Base-by-base conservation (phyloP, 1,284 basidiomycete genomes). In the Tylopilus sp. region DNA sequence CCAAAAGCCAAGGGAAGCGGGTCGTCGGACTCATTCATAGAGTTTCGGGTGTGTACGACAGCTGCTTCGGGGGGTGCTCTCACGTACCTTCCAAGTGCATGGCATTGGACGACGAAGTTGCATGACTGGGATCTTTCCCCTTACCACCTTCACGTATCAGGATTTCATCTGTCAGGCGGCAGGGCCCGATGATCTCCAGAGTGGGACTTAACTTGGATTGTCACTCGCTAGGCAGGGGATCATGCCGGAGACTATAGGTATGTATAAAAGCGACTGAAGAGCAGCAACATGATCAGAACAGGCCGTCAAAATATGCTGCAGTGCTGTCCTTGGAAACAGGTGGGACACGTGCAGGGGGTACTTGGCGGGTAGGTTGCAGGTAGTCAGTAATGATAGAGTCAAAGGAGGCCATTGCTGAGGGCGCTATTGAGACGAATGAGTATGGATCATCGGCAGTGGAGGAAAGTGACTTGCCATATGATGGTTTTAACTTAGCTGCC, bases 321-420 rank as follows among this genome's bases (percentile, higher is more conserved):
- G 66, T 55, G 44, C 58, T 59, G 52, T 64, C 63, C 46, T 52
- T 54, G 30, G 49, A 44, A 34, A 41, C 26, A 15, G 63, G 47
- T 43, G 38, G 48, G 28, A 37, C 18, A 2, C 37, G 26, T 18
- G 46, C 12, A 36, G 35, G 21, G 19, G 66, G 44, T n/a, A 59
- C 38, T 41, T 63, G 48, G 5, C 56, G 46, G 6, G 47, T 9
- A 30, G 52, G 51, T 30, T 79, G 78, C 12, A 83, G 66, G 60
- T 89, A 89, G 63, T 88, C 86, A 3, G 77, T 76, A 44, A 89
- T 75, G 51, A 90, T 69, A 6, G 82, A 81, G 61, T 89, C 84
- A 58, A 89, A 89, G 51, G 82, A 77, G 2, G 70, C 64, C 3
- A 71, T 63, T 19, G 70, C 61, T 44, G 70, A 62, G 30, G 74